Conservation (phyloP, 2,329 filamentous ascomycete genomes). For the Fusarium albidum region DNA sequence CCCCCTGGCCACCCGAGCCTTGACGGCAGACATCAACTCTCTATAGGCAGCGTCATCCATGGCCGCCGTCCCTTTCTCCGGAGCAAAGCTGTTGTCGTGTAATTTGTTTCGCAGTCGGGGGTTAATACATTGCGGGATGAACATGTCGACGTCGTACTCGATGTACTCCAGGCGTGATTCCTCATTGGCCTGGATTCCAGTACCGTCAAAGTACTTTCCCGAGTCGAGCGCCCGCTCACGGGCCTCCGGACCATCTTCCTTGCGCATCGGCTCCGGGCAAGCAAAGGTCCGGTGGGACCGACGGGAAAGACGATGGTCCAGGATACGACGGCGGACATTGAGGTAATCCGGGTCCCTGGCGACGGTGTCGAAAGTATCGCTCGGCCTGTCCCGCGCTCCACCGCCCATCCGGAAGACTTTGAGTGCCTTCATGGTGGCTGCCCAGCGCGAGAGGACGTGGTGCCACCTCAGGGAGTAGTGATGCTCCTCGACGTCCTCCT, state of each 20-base stretch:
- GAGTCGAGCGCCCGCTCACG: not conserved
- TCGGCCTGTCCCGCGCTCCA: not conserved
- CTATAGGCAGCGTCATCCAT: constrained; percentile 15
- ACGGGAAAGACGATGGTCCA: not conserved
- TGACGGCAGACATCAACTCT: not conserved
- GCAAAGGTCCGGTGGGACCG: constrained; percentile 3
- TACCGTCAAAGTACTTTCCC: constrained; percentile 5
- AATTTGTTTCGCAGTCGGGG: not conserved
- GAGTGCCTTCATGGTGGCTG: constrained; percentile 8
- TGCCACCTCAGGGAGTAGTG: constrained; percentile 20
- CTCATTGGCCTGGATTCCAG: not conserved
- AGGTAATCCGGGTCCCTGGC: not conserved
- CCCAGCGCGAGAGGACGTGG: constrained; percentile 12
- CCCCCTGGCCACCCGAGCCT: not conserved
- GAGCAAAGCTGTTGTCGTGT: not conserved
- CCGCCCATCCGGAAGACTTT: constrained; percentile 14
- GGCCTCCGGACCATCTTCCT: accelerated
- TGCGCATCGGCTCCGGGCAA: not conserved
- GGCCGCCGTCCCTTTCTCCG: constrained; percentile 6
- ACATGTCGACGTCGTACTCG: not conserved
- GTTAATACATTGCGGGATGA: not conserved
- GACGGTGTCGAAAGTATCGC: not conserved
- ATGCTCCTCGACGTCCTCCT: not conserved
- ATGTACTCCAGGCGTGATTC: constrained; percentile 5
- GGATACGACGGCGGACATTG: accelerated